Percentiles rank a stretch among this genome's conserved stretches.
These are phyloP conservation scores for Tetracladium marchalianum DNA, from an alignment of 495 filamentous ascomycete species.

Conservation along the genomic window DNA sequence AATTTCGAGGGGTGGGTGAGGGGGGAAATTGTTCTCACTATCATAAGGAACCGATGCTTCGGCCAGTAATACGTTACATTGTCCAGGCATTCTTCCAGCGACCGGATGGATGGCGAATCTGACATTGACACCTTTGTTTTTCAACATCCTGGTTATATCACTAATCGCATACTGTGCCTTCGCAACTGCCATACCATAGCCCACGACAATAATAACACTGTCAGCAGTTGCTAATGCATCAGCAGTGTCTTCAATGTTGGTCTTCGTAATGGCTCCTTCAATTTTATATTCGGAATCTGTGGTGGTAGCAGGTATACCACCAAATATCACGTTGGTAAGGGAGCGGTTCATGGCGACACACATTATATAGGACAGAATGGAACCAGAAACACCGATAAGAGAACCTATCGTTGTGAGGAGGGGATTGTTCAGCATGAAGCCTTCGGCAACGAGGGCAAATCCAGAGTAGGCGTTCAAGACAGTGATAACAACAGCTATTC, in stretches of 20 bases:
- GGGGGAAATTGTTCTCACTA: conserved; percentile 26
- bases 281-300: conserved; percentile 52
- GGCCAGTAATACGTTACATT: conserved; percentile 76
- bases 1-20: neutral
- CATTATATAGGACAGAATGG: conserved; percentile 74
- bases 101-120: conserved; percentile 83
- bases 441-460: conserved; percentile 74
- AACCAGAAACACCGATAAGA: conserved; percentile 71
- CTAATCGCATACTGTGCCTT: conserved; percentile 80
- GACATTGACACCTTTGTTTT: conserved; percentile 59
- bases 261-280: conserved; percentile 61
- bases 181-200: conserved; percentile 82
- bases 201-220: conserved; percentile 68
- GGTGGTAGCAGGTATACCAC: conserved; percentile 53
- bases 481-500: conserved; percentile 62
- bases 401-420: conserved; percentile 70
- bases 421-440: conserved; percentile 78
- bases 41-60: conserved; percentile 78
- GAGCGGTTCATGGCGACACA: conserved; percentile 80
- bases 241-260: conserved; percentile 64
- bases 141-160: conserved; percentile 62
- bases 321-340: conserved; percentile 72
- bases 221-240: conserved; percentile 60
- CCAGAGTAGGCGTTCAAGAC: conserved; percentile 79
- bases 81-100: conserved; percentile 76